Base-by-base conservation (phyloP, 2,329 filamentous ascomycete genomes). In the Dactylella cylindrospora region DNA sequence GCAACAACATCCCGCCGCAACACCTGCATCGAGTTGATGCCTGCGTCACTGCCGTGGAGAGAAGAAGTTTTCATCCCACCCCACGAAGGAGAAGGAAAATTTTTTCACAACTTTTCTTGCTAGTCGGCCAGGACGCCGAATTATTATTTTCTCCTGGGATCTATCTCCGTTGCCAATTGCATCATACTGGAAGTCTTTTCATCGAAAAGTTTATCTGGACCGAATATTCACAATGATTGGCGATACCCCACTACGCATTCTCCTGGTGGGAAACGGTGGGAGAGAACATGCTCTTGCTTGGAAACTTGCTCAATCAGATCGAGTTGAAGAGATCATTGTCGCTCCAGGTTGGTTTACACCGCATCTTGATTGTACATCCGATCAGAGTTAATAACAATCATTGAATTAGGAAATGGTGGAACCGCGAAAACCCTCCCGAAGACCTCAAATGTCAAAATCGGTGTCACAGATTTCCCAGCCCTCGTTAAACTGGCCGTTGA, bases 221-320 rank as follows among this genome's bases (percentile, higher is more conserved):
- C n/a, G n/a, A n/a, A n/a, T n/a, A n/a, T n/a, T 31, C 13, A 47
- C 32, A 9, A 64, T 64, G 59, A 64, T 64, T 43, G 59, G 45
- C 32, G 51, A 64, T 35, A 64, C 43, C 43, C 67, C 73, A 25
- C 78, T 89, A 66, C 81, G 84, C 68, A 79, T 96, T 68, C 84
- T 97, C 66, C 83, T 97, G 66, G 84, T 97, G 67, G 91, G 93
- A 70, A 95, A 91, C 72, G 93, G 93, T 67, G 93, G 91, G 69
- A 84, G 93, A 70, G 93, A 98, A 76, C 90, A 97, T 75, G 88
- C 90, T 39, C 80, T 96, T 65, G 90, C 90, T 33, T 97, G 90
- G 90, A 96, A 94, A 76, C 78, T 97, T 65, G 83, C 84, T 70
- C 86, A 95, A 73, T 95, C 90, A 12, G 78, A 84, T 33, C 79